These are phyloP conservation scores for Apiosordaria backusii DNA, from an alignment of 495 filamentous ascomycete genomes.

Conservation along the genomic window DNA sequence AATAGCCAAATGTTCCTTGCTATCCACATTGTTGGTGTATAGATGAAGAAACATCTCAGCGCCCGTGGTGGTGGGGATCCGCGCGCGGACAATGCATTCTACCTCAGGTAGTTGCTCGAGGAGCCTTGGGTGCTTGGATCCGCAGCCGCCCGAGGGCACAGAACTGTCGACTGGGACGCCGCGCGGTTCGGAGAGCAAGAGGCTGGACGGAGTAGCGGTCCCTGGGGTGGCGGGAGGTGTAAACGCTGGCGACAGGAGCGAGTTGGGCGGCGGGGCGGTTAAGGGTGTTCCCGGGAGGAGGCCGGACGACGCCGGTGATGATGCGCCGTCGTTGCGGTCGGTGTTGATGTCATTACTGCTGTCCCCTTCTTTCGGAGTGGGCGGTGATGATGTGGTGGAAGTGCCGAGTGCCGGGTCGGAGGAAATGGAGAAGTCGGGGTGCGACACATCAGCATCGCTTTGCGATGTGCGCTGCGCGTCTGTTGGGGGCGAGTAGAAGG, in stretches of 20 bases:
- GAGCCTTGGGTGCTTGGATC: slow-evolving; percentile 59
- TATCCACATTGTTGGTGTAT: slow-evolving; percentile 87
- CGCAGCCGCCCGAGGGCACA: slow-evolving; percentile 46
- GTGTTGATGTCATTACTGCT: not conserved
- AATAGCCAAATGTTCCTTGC: slow-evolving; percentile 97
- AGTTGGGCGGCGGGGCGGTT: slow-evolving; percentile 36
- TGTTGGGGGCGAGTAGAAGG: slow-evolving; percentile 48
- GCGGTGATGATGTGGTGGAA: not conserved
- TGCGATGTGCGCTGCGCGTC: slow-evolving; percentile 21
- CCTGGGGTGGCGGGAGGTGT: slow-evolving; percentile 78
- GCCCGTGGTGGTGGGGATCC: slow-evolving; percentile 82
- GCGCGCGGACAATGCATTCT: slow-evolving; percentile 76
- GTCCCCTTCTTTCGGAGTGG: not conserved
- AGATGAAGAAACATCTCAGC: slow-evolving; percentile 97
- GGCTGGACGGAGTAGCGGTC: slow-evolving; percentile 48
- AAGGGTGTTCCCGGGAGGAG: slow-evolving; percentile 14
- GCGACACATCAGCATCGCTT: slow-evolving; percentile 21
- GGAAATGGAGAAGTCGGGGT: slow-evolving; percentile 23
- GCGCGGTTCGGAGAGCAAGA: slow-evolving; percentile 35
- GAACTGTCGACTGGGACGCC: slow-evolving; percentile 55
- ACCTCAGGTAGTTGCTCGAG: slow-evolving; percentile 68
- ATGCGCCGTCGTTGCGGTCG: not conserved
- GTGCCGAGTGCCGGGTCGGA: slow-evolving; percentile 4
- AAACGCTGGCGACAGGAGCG: slow-evolving; percentile 69
- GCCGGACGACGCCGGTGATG: not conserved